Conservation (phyloP, 441 rosid species). For the Metrosideros polymorpha region DNA sequence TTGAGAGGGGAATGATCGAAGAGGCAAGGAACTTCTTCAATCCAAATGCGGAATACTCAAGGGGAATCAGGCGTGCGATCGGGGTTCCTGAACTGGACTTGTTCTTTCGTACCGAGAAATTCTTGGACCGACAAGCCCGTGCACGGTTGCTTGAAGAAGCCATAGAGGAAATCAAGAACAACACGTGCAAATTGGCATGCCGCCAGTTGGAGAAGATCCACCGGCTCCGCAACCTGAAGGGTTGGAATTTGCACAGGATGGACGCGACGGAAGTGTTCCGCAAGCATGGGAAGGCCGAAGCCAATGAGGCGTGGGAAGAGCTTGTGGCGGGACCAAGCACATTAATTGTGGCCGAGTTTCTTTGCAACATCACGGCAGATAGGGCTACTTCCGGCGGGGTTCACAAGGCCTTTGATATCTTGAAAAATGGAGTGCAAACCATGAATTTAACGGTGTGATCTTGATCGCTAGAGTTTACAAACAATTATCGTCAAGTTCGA, state of each 20-base stretch:
- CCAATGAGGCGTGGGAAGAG: conserved; percentile 51
- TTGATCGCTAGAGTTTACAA: neutral
- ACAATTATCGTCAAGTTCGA: neutral
- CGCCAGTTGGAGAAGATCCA: conserved; percentile 53
- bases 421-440: conserved; percentile 1
- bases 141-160: conserved; percentile 29
- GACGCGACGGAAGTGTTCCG: conserved; percentile 55
- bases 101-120: conserved; percentile 33
- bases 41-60: conserved; percentile 30
- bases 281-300: conserved; percentile 22
- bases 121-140: conserved; percentile 11
- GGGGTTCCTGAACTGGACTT: conserved; percentile 64
- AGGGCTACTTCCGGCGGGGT: neutral
- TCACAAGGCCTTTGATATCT: conserved; percentile 14
- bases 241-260: conserved; percentile 55
- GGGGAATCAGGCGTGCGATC: conserved; percentile 51
- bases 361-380: conserved; percentile 4
- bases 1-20: neutral
- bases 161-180: conserved; percentile 38
- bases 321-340: conserved; percentile 43
- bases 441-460: neutral
- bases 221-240: conserved; percentile 33
- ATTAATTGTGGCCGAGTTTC: conserved; percentile 27
- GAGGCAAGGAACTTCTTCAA: conserved; percentile 11
- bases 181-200: conserved; percentile 41